Conservation (phyloP, 805 yeast species). For the Candida insectorum region DNA sequence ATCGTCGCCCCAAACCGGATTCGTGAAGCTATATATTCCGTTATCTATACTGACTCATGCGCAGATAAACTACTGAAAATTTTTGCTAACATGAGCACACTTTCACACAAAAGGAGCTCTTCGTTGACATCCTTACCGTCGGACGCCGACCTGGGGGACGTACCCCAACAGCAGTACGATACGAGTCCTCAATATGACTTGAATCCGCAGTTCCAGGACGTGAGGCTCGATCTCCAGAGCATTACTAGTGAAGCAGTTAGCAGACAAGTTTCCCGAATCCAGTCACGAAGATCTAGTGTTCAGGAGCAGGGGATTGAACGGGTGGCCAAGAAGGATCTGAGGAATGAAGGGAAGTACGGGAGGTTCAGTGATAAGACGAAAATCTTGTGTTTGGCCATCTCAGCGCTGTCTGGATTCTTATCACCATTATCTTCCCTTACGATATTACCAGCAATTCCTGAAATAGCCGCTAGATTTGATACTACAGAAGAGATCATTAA, state of each 20-base stretch:
- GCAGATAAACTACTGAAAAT: too few species aligned
- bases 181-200: too few species aligned
- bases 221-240: slow-evolving; percentile 17
- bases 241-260: slow-evolving; percentile 19
- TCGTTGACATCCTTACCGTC: too few species aligned
- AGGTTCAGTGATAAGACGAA: slow-evolving; percentile 13
- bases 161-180: too few species aligned
- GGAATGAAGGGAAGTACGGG: slow-evolving; percentile 8
- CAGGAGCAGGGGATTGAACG: slow-evolving; percentile 1
- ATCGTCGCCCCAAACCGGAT: too few species aligned
- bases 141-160: too few species aligned
- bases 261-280: slow-evolving; percentile 16
- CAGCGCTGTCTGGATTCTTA: slow-evolving; percentile 32
- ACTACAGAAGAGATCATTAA: slow-evolving; percentile 48
- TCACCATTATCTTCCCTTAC: slow-evolving; percentile 45
- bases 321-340: slow-evolving; percentile 1
- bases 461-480: slow-evolving; percentile 42
- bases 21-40: too few species aligned
- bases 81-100: too few species aligned
- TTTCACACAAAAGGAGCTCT: too few species aligned
- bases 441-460: slow-evolving; percentile 51
- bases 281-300: slow-evolving; percentile 14
- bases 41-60: too few species aligned
- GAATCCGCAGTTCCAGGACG: slow-evolving; percentile 11
- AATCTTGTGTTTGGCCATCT: slow-evolving; percentile 13